Percentiles rank a stretch among this genome's conserved stretches.
Conservation (phyloP, 148 eudicot genomes). For the Gaultheria prostrata region DNA sequence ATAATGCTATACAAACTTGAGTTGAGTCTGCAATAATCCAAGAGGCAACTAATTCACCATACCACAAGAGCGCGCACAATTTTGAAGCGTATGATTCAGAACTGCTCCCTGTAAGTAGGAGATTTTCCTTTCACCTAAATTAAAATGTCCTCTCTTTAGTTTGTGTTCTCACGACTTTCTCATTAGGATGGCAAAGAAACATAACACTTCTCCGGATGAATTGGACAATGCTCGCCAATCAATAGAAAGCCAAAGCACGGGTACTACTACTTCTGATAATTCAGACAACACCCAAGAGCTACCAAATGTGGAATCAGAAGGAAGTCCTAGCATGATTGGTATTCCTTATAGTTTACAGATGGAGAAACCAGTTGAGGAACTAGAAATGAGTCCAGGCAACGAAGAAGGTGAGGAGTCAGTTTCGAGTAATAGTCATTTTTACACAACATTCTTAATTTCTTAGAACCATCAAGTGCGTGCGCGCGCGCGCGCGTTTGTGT, state of each 20-base stretch:
- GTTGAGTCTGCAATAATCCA: background rate
- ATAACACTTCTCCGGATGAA: background rate
- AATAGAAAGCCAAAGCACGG: background rate
- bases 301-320: background rate
- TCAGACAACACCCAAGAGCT: background rate
- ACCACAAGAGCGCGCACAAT: background rate
- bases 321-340: background rate
- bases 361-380: background rate
- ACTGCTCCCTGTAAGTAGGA: background rate
- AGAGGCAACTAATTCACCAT: background rate
- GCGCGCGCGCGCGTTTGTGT: no score
- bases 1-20: background rate
- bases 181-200: background rate
- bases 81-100: background rate
- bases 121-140: background rate
- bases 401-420: background rate
- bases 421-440: background rate
- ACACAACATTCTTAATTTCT: background rate
- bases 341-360: background rate
- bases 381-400: background rate
- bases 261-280: background rate
- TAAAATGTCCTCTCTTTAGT: background rate
- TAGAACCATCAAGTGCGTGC: background rate
- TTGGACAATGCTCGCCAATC: background rate
- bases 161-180: background rate